Percentiles rank a stretch among this genome's conserved stretches.
Conservation (phyloP, 2,329 filamentous ascomycete species). For the Neurospora crassa region DNA sequence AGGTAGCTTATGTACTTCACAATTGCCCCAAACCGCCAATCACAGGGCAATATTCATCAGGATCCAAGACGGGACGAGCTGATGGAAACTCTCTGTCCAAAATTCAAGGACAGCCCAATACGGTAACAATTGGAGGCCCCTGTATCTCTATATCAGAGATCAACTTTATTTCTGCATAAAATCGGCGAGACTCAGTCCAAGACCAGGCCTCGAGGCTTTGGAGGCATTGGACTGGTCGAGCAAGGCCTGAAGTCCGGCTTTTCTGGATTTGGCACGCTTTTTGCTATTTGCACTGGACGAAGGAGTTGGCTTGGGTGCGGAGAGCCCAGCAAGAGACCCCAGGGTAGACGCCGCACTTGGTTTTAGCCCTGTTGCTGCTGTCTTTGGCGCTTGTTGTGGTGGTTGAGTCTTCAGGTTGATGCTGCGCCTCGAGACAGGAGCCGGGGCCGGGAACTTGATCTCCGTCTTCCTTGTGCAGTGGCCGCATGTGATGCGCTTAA, state of each 20-base stretch:
- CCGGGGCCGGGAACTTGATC: slow-evolving; percentile 30
- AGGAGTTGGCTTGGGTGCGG: slow-evolving; percentile 19
- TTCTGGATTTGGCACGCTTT: slow-evolving; percentile 55
- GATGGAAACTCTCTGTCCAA: too few relatives aligned
- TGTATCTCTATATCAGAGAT: background rate
- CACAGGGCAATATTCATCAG: too few relatives aligned
- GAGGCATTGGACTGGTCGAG: slow-evolving; percentile 42
- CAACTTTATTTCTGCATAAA: slow-evolving; percentile 35
- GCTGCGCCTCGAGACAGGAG: slow-evolving; percentile 19
- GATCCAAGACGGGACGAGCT: too few relatives aligned
- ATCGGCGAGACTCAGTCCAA: slow-evolving; percentile 43
- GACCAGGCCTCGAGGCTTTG: slow-evolving; percentile 24
- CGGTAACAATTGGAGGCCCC: background rate
- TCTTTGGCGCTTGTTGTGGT: slow-evolving; percentile 20
- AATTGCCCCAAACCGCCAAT: too few relatives aligned
- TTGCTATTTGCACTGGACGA: slow-evolving; percentile 48
- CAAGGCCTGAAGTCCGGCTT: slow-evolving; percentile 56
- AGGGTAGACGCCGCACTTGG: slow-evolving; percentile 3
- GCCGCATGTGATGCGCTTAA: slow-evolving; percentile 35
- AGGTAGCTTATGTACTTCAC: too few relatives aligned
- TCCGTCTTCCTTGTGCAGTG: slow-evolving; percentile 35
- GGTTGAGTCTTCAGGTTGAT: slow-evolving; percentile 12
- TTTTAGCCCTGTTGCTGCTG: slow-evolving; percentile 5
- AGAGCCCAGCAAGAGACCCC: slow-evolving; percentile 2
- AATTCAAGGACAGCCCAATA: background rate